Conservation (phyloP, 1,284 basidiomycete genomes). For the Flammula alnicola region DNA sequence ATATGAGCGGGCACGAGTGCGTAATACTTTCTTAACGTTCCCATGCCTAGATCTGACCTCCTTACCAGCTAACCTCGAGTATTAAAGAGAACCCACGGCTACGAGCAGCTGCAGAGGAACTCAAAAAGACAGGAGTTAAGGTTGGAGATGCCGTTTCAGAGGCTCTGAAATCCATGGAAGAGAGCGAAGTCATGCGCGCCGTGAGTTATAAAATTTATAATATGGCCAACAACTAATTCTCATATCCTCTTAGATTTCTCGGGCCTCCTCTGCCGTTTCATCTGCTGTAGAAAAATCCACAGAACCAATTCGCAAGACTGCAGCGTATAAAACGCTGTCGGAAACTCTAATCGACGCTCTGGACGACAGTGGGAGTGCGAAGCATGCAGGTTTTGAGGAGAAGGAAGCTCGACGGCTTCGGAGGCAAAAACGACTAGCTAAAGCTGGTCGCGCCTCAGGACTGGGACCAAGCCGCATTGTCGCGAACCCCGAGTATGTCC, state of each 20-base stretch:
- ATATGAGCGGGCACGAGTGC: slow-evolving; percentile 92
- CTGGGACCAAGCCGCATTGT: slow-evolving; percentile 55
- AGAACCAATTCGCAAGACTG: slow-evolving; percentile 93
- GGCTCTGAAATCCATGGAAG: slow-evolving; percentile 91
- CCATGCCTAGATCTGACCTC: slow-evolving; percentile 12
- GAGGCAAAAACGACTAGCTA: slow-evolving; percentile 76
- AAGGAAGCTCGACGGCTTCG: slow-evolving; percentile 83
- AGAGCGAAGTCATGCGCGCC: slow-evolving; percentile 89
- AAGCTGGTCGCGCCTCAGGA: slow-evolving; percentile 77
- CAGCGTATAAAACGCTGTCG: slow-evolving; percentile 91
- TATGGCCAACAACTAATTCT: no score
- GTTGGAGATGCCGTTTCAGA: slow-evolving; percentile 93
- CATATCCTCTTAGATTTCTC: slow-evolving; percentile 62
- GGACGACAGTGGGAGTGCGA: slow-evolving; percentile 91
- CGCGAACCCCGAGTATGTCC: slow-evolving; percentile 76
- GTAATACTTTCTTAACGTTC: slow-evolving; percentile 33
- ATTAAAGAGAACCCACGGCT: slow-evolving; percentile 97
- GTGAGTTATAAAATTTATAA: no score
- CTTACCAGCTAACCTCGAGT: slow-evolving; percentile 79
- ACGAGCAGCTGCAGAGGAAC: slow-evolving; percentile 88
- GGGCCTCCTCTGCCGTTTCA: slow-evolving; percentile 80
- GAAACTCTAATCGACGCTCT: slow-evolving; percentile 92
- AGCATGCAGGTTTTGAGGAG: slow-evolving; percentile 94
- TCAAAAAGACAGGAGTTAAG: slow-evolving; percentile 88
- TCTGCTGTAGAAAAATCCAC: slow-evolving; percentile 83